These are phyloP conservation scores for Rhynchospora tenuis DNA, from an alignment of 176 grass and related monocot species.

Conservation along the genomic window DNA sequence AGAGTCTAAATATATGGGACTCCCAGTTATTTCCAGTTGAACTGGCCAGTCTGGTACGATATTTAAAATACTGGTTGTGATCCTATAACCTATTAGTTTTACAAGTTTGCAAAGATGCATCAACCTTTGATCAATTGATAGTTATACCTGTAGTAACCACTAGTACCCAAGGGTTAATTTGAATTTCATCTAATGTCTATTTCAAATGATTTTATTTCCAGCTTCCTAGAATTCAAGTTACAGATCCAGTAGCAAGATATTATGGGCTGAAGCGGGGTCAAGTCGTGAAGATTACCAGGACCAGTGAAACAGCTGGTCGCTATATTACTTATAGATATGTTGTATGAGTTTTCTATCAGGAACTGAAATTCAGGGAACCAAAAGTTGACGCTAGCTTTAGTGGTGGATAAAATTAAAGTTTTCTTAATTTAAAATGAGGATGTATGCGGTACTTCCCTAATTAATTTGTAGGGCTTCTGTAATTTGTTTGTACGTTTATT, in stretches of 20 bases:
- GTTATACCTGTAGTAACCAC: background rate
- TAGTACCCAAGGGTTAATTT: background rate
- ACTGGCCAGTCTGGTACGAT: no score
- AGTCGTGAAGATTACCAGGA: constrained; percentile 61
- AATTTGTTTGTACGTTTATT: background rate
- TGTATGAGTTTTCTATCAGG: constrained; percentile 34
- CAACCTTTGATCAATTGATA: background rate
- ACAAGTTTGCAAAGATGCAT: background rate
- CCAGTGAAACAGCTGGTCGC: constrained; percentile 59
- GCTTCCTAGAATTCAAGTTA: constrained; percentile 68
- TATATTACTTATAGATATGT: constrained; percentile 78
- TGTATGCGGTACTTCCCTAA: background rate
- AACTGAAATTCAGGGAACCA: background rate
- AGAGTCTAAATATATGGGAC: no score
- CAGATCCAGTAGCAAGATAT: constrained; percentile 71
- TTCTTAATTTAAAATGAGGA: background rate
- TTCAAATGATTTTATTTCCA: constrained; percentile 23
- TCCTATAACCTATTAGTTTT: background rate
- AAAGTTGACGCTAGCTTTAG: background rate
- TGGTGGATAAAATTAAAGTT: background rate
- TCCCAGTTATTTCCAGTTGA: no score
- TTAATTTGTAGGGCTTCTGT: background rate
- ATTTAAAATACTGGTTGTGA: no score
- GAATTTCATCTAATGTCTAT: constrained; percentile 5
- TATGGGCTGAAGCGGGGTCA: constrained; percentile 79